Conservation (phyloP, 495 filamentous ascomycete genomes). For the Lentithecium fluviatile region DNA sequence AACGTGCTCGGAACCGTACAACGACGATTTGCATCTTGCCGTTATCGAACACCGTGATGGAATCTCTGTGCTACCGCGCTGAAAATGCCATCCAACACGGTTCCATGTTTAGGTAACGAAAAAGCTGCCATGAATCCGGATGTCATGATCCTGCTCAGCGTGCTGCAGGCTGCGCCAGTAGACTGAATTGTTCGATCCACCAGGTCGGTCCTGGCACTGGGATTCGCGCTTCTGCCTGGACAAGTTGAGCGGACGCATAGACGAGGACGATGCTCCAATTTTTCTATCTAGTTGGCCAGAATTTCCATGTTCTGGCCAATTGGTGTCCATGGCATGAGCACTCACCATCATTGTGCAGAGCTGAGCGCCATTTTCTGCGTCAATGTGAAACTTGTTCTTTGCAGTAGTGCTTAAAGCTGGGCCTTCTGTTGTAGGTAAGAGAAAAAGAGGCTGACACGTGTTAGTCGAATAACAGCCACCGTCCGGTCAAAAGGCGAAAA, state of each 20-base stretch:
- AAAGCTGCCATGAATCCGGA: background rate
- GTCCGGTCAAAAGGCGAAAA: conserved; percentile 17
- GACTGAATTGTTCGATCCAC: conserved; percentile 10
- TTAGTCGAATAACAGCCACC: background rate
- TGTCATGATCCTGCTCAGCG: conserved; percentile 1
- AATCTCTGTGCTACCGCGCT: background rate
- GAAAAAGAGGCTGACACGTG: conserved; percentile 15
- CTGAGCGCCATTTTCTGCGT: conserved; percentile 1
- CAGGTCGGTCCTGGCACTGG: conserved; percentile 3
- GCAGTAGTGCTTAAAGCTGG: background rate
- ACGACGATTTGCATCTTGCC: background rate
- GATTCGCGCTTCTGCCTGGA: conserved; percentile 9
- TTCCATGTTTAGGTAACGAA: conserved; percentile 24
- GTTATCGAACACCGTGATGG: background rate
- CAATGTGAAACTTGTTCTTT: conserved; percentile 4
- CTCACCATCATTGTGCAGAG: background rate
- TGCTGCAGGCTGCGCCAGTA: conserved; percentile 14
- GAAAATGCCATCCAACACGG: background rate
- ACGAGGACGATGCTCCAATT: conserved; percentile 16
- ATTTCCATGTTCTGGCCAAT: background rate
- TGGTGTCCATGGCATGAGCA: conserved; percentile 1
- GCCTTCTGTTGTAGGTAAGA: background rate
- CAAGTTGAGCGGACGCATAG: background rate
- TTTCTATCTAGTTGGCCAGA: conserved; percentile 1
- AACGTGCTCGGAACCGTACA: background rate